Evolutionary conservation across 768 basidiomycete genomes (phyloP).

Genomic region (Mycena haematopus): DNA sequence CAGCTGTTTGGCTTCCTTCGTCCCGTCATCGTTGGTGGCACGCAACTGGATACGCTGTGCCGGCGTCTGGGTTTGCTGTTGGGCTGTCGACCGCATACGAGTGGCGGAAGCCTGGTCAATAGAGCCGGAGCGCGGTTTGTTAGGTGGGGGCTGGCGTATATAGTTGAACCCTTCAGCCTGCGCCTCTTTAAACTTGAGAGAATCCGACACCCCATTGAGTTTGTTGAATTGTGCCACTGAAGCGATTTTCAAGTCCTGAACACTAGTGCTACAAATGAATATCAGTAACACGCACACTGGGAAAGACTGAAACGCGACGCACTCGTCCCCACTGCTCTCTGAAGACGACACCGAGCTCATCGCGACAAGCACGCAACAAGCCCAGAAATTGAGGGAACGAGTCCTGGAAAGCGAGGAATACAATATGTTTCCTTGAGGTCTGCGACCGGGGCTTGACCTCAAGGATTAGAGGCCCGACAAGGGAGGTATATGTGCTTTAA

Average conservation of each 20-base stretch:
- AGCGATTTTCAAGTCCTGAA: conserved; percentile 16
- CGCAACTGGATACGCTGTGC: conserved; percentile 12
- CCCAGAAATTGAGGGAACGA: not conserved
- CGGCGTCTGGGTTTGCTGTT: conserved; percentile 1
- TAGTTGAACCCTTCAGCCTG: conserved; percentile 15
- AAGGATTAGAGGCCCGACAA: not conserved
- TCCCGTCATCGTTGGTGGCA: conserved; percentile 5
- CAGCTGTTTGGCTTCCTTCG: conserved; percentile 5
- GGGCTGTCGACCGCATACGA: conserved; percentile 8
- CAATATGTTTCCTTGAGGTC: not conserved
- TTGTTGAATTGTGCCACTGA: conserved; percentile 18
- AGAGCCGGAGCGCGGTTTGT: conserved; percentile 12
- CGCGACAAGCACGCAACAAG: not conserved
- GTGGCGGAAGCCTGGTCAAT: not conserved
- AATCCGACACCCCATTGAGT: not conserved
- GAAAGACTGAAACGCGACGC: not conserved
- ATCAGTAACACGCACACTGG: not conserved
- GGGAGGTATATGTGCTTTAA: not conserved
- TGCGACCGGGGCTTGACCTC: not conserved
- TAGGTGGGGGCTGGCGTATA: not conserved
- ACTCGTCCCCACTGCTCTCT: conserved; percentile 28
- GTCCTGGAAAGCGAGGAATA: not conserved
- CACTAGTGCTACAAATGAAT: not conserved
- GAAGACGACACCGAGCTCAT: conserved; percentile 18
- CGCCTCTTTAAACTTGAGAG: conserved; percentile 17